A percentile compares a stretch with the other conserved stretches of the same genome.
phyloP scores from a whole-genome alignment of 2,329 filamentous ascomycete species.

The Cryphonectria radicalis region DNA sequence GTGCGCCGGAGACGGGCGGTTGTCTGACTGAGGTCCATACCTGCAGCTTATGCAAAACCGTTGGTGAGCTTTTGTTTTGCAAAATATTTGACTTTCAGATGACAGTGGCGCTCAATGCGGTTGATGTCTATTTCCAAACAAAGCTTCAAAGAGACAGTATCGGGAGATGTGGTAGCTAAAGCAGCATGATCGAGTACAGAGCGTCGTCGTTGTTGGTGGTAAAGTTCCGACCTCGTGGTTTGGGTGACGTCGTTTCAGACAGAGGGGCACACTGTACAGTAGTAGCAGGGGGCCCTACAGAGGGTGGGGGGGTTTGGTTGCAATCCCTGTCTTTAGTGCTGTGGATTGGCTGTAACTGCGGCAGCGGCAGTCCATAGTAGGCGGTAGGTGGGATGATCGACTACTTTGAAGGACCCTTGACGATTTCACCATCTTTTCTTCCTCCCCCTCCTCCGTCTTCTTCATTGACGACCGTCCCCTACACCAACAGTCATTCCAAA shows the following conservation, averaged over 20 bases:
- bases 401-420: conserved; percentile 11
- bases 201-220: no score
- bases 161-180: background rate
- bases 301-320: no score
- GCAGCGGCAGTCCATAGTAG: background rate
- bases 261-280: background rate
- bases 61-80: background rate
- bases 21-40: conserved; percentile 36
- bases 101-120: background rate
- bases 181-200: background rate
- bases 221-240: background rate
- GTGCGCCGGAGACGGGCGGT: conserved; percentile 72
- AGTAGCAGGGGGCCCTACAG: background rate
- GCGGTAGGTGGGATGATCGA: conserved; percentile 25
- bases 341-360: background rate
- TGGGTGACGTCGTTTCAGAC: background rate
- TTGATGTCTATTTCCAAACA: background rate
- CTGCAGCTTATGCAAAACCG: background rate
- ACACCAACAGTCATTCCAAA: conserved; percentile 17
- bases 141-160: background rate
- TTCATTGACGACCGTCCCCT: background rate
- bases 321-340: conserved; percentile 1
- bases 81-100: no score
- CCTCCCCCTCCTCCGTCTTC: background rate
- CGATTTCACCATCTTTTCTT: conserved; percentile 1